phyloP scores from a whole-genome alignment of 2,329 filamentous ascomycete genomes.

The Fusarium nisikadoi region DNA sequence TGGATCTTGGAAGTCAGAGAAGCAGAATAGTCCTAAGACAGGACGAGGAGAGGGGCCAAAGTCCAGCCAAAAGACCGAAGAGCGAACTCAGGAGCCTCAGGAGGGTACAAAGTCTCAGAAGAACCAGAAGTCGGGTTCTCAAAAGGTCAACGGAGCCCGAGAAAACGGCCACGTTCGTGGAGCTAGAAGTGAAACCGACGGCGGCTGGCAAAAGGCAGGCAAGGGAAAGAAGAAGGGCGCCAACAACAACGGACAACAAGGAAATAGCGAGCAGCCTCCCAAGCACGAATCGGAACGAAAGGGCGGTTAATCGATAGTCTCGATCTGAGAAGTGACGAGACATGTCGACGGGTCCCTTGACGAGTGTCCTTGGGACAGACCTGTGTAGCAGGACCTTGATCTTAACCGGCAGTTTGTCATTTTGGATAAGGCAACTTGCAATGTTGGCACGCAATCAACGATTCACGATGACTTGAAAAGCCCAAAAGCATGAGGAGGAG shows the following conservation, averaged over 20 bases:
- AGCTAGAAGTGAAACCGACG: slow-evolving; percentile 65
- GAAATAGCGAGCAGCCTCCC: slow-evolving; percentile 64
- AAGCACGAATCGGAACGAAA: slow-evolving; percentile 71
- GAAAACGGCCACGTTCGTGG: slow-evolving; percentile 65
- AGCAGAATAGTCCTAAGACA: slow-evolving; percentile 35
- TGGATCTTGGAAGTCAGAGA: slow-evolving; percentile 45
- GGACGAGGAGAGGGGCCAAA: slow-evolving; percentile 36
- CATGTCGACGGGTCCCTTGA: background rate
- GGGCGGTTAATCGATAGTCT: slow-evolving; percentile 58
- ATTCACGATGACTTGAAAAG: slow-evolving; percentile 15
- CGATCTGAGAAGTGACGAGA: slow-evolving; percentile 35
- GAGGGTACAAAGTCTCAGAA: slow-evolving; percentile 41
- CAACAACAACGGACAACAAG: slow-evolving; percentile 49
- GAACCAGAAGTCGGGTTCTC: slow-evolving; percentile 41
- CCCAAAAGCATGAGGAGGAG: slow-evolving; percentile 18
- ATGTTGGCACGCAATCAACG: slow-evolving; percentile 15
- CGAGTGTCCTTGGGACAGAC: background rate
- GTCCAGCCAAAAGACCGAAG: slow-evolving; percentile 39
- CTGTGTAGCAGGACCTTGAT: slow-evolving; percentile 14
- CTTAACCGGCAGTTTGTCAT: slow-evolving; percentile 24
- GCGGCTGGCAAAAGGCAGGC: slow-evolving; percentile 68
- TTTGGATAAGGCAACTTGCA: slow-evolving; percentile 40
- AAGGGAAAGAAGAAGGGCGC: slow-evolving; percentile 60
- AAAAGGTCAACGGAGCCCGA: slow-evolving; percentile 54
- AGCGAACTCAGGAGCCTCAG: slow-evolving; percentile 43